A percentile compares a stretch with the other conserved stretches of the same genome.
These are phyloP conservation scores for Trichoderma harzianum DNA, from an alignment of 2,329 filamentous ascomycete species.

Conservation along the genomic window DNA sequence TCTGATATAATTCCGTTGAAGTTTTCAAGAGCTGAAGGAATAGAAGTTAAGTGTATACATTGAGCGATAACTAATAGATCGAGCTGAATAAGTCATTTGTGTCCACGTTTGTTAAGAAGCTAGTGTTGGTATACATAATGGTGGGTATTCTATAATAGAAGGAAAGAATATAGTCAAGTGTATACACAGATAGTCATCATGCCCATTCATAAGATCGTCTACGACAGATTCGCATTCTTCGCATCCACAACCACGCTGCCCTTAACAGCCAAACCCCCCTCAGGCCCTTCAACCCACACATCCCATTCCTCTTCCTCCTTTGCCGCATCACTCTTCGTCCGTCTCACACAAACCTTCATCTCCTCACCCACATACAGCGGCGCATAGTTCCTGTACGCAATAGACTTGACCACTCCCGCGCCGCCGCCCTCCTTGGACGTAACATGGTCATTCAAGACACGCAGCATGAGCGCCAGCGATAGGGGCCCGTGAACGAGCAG, in stretches of 20 bases:
- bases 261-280: slow-evolving; percentile 62
- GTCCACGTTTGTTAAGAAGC: background rate
- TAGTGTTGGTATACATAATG: background rate
- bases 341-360: slow-evolving; percentile 66
- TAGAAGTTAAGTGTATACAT: too few relatives aligned
- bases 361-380: slow-evolving; percentile 74
- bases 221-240: background rate
- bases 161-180: background rate
- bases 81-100: background rate
- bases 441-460: slow-evolving; percentile 46
- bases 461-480: slow-evolving; percentile 71
- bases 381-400: slow-evolving; percentile 78
- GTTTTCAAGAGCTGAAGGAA: too few relatives aligned
- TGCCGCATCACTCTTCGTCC: slow-evolving; percentile 38
- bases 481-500: slow-evolving; percentile 86
- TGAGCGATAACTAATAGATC: background rate
- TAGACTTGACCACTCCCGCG: slow-evolving; percentile 29
- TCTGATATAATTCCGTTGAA: background rate
- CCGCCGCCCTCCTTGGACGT: slow-evolving; percentile 11
- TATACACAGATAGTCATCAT: background rate
- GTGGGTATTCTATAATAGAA: background rate
- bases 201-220: background rate
- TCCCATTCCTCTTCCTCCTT: slow-evolving; percentile 50
- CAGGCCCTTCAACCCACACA: slow-evolving; percentile 61
- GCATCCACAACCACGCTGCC: slow-evolving; percentile 39